Conservation (phyloP, 495 filamentous ascomycete species). For the Tuber aestivum region DNA sequence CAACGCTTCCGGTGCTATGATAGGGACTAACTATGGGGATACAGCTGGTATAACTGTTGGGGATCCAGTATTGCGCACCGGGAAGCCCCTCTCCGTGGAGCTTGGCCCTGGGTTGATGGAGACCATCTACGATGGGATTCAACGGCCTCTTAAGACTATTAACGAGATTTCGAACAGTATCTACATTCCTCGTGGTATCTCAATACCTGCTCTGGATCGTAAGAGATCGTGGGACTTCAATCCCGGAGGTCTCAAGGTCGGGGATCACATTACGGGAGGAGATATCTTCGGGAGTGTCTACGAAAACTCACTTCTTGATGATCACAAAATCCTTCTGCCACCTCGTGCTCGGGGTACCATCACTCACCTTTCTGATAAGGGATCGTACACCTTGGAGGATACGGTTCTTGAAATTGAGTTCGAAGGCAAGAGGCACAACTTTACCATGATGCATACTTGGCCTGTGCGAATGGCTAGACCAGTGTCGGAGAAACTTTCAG, state of each 20-base stretch:
- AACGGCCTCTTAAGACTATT: conserved; percentile 85
- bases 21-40: conserved; percentile 26
- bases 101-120: conserved; percentile 95
- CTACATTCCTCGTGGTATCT: conserved; percentile 93
- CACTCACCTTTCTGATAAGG: conserved; percentile 78
- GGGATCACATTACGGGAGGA: conserved; percentile 93
- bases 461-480: conserved; percentile 96
- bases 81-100: conserved; percentile 94
- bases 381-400: conserved; percentile 88
- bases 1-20: neutral
- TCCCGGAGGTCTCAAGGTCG: conserved; percentile 75
- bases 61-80: conserved; percentile 81
- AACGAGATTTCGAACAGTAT: conserved; percentile 70
- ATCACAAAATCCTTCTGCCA: conserved; percentile 93
- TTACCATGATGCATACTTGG: conserved; percentile 98
- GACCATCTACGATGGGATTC: conserved; percentile 99
- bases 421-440: conserved; percentile 86
- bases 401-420: conserved; percentile 96
- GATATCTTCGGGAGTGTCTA: conserved; percentile 90
- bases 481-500: conserved; percentile 78
- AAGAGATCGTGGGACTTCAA: conserved; percentile 93
- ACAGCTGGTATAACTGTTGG: conserved; percentile 91
- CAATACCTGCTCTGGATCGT: conserved; percentile 80
- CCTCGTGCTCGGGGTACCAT: conserved; percentile 87
- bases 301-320: conserved; percentile 91